phyloP scores from a whole-genome alignment of 2,329 filamentous ascomycete species.

The Scortechinia acanthostroma region DNA sequence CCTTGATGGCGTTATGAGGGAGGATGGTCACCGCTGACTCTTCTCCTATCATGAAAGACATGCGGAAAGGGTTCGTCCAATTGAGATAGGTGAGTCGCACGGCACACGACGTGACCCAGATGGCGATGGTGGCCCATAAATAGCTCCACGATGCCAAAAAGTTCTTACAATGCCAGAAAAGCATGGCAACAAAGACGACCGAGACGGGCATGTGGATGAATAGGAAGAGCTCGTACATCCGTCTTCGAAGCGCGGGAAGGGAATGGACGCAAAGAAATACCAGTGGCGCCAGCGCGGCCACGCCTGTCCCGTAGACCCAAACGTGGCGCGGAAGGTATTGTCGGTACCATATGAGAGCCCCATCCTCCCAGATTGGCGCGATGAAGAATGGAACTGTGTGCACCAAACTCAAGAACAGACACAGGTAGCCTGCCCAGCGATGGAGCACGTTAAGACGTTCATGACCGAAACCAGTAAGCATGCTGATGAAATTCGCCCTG shows the following conservation, averaged over 20 bases:
- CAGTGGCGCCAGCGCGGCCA: conserved; percentile 75
- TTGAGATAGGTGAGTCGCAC: conserved; percentile 77
- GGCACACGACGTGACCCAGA: conserved; percentile 71
- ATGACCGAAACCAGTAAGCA: conserved; percentile 83
- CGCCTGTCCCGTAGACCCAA: conserved; percentile 77
- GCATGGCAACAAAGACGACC: conserved; percentile 70
- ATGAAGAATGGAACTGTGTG: conserved; percentile 87
- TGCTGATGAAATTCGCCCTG: conserved; percentile 79
- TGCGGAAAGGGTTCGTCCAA: conserved; percentile 70
- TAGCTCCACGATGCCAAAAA: conserved; percentile 87
- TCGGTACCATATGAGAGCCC: conserved; percentile 60
- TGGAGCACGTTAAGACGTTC: conserved; percentile 89
- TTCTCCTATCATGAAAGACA: conserved; percentile 81
- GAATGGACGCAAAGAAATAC: conserved; percentile 80
- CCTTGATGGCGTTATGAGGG: conserved; percentile 88
- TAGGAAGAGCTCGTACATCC: conserved; percentile 81
- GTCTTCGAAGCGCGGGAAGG: conserved; percentile 67
- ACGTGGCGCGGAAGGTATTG: conserved; percentile 58
- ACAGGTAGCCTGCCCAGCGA: conserved; percentile 83
- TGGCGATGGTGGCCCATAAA: conserved; percentile 71
- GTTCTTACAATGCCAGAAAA: conserved; percentile 96
- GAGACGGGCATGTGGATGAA: conserved; percentile 76
- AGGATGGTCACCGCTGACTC: conserved; percentile 84
- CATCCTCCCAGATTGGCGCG: conserved; percentile 78
- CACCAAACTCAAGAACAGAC: conserved; percentile 72